Percentiles rank a stretch among this genome's conserved stretches.
Evolutionary conservation across 257 asterid genomes (phyloP).

Genomic region (Parsonsia alboflavescens): DNA sequence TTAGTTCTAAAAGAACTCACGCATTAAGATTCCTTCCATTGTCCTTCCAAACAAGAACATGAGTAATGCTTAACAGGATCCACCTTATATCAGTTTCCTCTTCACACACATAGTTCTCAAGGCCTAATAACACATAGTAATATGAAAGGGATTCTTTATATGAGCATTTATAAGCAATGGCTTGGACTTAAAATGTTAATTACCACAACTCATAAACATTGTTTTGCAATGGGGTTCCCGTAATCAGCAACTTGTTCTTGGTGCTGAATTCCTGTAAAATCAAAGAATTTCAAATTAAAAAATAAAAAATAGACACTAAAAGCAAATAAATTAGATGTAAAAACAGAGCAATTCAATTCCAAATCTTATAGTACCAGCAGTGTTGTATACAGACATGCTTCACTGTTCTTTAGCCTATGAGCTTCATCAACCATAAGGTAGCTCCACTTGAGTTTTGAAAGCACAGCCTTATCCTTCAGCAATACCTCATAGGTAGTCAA

Average conservation of each 20-base stretch:
- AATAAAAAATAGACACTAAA: background rate
- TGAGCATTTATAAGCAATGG: background rate
- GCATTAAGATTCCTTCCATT: background rate
- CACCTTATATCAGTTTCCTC: background rate
- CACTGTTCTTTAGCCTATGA: constrained; percentile 94
- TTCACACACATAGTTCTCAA: background rate
- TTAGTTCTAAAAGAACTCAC: background rate
- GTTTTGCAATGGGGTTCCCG: constrained; percentile 98
- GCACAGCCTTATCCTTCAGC: constrained; percentile 84
- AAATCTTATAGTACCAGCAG: constrained; percentile 47
- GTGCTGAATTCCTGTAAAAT: constrained; percentile 82
- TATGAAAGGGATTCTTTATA: background rate
- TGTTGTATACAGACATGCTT: constrained; percentile 84
- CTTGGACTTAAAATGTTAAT: background rate
- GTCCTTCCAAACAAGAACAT: background rate
- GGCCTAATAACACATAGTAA: background rate
- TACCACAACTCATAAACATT: constrained; percentile 99
- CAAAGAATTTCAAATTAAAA: constrained; percentile 12
- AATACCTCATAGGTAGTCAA: constrained; percentile 93
- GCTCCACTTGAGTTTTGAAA: constrained; percentile 94
- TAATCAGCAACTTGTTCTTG: constrained; percentile 91
- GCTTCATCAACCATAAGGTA: constrained; percentile 99
- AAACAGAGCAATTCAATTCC: constrained; percentile 11
- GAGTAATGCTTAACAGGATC: background rate
- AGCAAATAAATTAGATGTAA: background rate